These are phyloP conservation scores for Austroboletus festivus DNA, from an alignment of 768 basidiomycete genomes.

Conservation along the genomic window DNA sequence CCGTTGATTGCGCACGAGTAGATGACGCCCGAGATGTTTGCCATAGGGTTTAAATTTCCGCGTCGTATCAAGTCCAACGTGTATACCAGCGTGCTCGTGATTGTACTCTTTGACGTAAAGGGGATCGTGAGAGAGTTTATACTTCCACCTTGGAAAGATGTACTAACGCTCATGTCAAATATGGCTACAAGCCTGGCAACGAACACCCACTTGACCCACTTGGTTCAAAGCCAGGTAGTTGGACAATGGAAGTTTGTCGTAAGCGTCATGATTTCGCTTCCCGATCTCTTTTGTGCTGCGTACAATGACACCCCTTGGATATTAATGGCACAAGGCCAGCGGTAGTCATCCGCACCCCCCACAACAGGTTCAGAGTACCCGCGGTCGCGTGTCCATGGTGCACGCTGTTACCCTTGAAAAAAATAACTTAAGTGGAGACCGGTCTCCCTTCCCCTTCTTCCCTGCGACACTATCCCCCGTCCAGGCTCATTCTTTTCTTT, in stretches of 20 bases:
- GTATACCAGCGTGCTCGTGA: no score
- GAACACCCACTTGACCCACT: neutral
- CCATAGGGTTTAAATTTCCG: no score
- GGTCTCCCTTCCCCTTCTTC: neutral
- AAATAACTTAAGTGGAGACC: conserved; percentile 2
- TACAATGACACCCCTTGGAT: conserved; percentile 8
- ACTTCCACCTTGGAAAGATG: no score
- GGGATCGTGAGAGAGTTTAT: no score
- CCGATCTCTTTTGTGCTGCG: conserved; percentile 1
- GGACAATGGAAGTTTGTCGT: conserved; percentile 1
- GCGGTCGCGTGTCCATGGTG: conserved; percentile 3
- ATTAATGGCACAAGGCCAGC: conserved; percentile 20
- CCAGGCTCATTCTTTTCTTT: neutral
- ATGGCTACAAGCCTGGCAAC: neutral
- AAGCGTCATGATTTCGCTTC: neutral
- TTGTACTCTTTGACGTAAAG: no score
- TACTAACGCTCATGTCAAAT: no score
- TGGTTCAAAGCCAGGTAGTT: neutral
- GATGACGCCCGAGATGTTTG: no score
- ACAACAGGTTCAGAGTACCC: neutral
- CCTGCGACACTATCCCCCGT: neutral
- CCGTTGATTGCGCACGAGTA: no score
- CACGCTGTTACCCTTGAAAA: neutral
- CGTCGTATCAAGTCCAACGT: no score
- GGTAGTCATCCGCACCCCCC: conserved; percentile 1